Base-by-base conservation (phyloP, 2,329 filamentous ascomycete species). In the Colletotrichum acutatum region DNA sequence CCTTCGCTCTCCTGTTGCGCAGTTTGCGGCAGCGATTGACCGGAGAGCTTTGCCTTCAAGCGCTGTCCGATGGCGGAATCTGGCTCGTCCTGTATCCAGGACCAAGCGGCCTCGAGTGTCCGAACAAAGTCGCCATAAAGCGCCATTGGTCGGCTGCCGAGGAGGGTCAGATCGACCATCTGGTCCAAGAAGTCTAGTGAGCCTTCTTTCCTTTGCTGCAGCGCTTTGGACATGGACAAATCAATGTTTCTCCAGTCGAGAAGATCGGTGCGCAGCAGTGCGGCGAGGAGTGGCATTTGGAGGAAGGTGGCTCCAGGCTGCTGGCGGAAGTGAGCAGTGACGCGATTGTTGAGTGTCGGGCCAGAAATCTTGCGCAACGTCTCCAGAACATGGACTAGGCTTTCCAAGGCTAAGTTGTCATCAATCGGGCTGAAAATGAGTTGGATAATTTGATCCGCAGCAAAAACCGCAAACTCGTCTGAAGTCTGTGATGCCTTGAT, bases 121-220 rank as follows among this genome's bases (percentile, higher is more conserved):
- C 91, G 89, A 7, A 94, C 92, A 78, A 98, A 97, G 82, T 98
- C 95, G 1, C 95, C 92, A 77, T 95, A 93, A 60, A 98, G 85
- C 1, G 93, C 93, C 52, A 93, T 89, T 0, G 95, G 94, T 57
- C 92, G 90, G 60, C 95, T 94, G 76, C 90, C 94, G 62, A 97
- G 89, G 9, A 98, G 85, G 0, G 95, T 90, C 56, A 94, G 90
- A 76, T 97, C 93, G 75, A 98, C 86, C 56, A 98, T 86, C 56
- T 92, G 91, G 64, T 92, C 91, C n/a, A 98, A 87, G 79, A 97
- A 93, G 69, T 95, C 91, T 3, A 98, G 84, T 1, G 93, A 94
- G 26, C 89, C 88, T 8, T 91, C 88, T 74, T 95, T 94, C 71
- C 91, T 91, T 68, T 92, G 88, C 68, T 90, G 86, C 24, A 98